Conservation (phyloP, 352 stramenopile genomes). For the Globisporangium camurandrum region DNA sequence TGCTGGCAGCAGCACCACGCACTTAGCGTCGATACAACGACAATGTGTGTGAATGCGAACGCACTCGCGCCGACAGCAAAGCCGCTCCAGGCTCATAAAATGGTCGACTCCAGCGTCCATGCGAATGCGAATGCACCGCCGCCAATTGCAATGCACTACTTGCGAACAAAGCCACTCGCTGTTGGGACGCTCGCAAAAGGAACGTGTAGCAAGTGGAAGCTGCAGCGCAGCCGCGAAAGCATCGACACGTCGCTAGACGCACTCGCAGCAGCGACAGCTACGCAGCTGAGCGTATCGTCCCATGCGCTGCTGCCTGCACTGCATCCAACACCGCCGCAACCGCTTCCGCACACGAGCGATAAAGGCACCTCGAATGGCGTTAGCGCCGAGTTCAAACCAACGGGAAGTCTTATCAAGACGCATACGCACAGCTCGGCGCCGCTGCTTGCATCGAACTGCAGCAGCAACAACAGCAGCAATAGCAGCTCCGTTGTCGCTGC, state of each 20-base stretch:
- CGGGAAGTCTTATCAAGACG: slow-evolving; percentile 20
- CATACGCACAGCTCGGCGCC: slow-evolving; percentile 18
- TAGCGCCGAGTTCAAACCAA: slow-evolving; percentile 10
- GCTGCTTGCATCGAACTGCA: slow-evolving; percentile 7
- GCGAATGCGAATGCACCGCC: slow-evolving; percentile 1
- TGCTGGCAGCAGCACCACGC: slow-evolving; percentile 48
- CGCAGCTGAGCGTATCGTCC: slow-evolving; percentile 5
- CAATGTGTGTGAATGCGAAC: slow-evolving; percentile 1
- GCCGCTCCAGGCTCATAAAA: slow-evolving; percentile 18
- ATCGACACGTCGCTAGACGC: neutral
- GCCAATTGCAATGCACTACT: slow-evolving; percentile 43
- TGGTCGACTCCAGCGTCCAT: neutral
- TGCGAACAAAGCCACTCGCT: slow-evolving; percentile 35
- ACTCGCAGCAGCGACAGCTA: neutral
- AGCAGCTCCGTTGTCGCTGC: slow-evolving; percentile 1
- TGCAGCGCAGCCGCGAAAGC: neutral
- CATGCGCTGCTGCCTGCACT: slow-evolving; percentile 15
- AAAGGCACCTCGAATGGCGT: too few species aligned
- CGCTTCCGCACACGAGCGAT: neutral
- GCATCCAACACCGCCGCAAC: neutral
- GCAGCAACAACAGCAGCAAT: too few species aligned
- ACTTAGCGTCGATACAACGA: slow-evolving; percentile 32
- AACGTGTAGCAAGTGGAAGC: slow-evolving; percentile 1
- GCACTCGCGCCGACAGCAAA: slow-evolving; percentile 24
- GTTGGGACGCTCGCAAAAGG: slow-evolving; percentile 22